Percentiles rank a stretch among this genome's conserved stretches.
These are phyloP conservation scores for Mycena olivaceomarginata DNA, from an alignment of 768 basidiomycete species.

Conservation along the genomic window DNA sequence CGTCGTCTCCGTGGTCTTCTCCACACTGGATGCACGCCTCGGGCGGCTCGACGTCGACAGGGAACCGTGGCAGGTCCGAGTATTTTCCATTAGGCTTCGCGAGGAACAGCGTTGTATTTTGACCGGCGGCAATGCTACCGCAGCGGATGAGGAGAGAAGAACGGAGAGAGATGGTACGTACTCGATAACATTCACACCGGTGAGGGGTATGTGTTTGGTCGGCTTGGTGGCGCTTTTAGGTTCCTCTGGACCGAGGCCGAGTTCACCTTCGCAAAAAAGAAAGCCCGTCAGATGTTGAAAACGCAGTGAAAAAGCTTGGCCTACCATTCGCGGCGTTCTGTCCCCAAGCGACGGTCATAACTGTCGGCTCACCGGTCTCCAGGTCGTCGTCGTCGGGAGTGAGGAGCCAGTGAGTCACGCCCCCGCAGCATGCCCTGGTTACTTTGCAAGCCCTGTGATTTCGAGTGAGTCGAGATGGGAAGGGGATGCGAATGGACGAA, in stretches of 20 bases:
- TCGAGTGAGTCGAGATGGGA: constrained; percentile 29
- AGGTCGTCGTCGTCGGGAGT: constrained; percentile 80
- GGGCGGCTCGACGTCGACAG: constrained; percentile 81
- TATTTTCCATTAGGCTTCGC: constrained; percentile 84
- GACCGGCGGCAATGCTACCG: constrained; percentile 86
- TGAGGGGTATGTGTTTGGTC: constrained; percentile 79
- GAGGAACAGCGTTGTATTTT: constrained; percentile 91
- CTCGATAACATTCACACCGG: constrained; percentile 89
- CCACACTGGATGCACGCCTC: constrained; percentile 84
- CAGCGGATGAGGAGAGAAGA: constrained; percentile 11
- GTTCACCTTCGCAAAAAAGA: constrained; percentile 70
- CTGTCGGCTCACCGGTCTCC: constrained; percentile 52
- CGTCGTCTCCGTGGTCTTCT: constrained; percentile 83
- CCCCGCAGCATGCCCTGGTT: constrained; percentile 81
- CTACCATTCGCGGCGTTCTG: constrained; percentile 93
- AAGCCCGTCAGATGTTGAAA: not conserved
- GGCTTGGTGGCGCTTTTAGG: constrained; percentile 94
- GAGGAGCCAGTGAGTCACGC: constrained; percentile 92
- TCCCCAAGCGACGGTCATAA: constrained; percentile 92
- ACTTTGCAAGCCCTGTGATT: constrained; percentile 85
- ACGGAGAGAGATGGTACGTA: constrained; percentile 56
- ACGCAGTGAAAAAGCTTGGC: not conserved
- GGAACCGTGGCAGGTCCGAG: constrained; percentile 88
- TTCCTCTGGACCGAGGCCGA: constrained; percentile 87
- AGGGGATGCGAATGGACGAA: constrained; percentile 53